Conservation (phyloP, 2,329 filamentous ascomycete species). For the Dactylella cylindrospora region DNA sequence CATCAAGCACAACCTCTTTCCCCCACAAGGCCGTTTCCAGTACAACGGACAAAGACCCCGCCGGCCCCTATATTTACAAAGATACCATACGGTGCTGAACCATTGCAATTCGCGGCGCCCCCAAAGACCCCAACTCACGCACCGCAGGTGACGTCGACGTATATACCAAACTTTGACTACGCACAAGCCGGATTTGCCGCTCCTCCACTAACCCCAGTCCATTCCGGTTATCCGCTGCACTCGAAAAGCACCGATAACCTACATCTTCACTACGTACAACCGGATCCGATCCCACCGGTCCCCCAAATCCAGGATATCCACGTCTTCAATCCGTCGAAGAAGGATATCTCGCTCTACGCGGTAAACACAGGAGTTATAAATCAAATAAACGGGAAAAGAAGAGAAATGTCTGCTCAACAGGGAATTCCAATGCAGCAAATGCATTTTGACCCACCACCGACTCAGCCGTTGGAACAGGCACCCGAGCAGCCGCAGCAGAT, state of each 20-base stretch:
- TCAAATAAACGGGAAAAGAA: slow-evolving; percentile 32
- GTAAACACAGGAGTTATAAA: slow-evolving; percentile 40
- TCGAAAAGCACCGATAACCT: slow-evolving; percentile 42
- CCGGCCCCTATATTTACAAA: slow-evolving; percentile 38
- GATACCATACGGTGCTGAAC: slow-evolving; percentile 33
- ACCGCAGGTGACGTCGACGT: slow-evolving; percentile 36
- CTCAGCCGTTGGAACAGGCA: slow-evolving; percentile 38
- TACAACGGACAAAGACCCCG: slow-evolving; percentile 39
- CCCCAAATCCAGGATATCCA: slow-evolving; percentile 43
- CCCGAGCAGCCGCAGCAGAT: slow-evolving; percentile 32
- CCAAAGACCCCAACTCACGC: slow-evolving; percentile 40
- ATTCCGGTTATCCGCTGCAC: slow-evolving; percentile 21
- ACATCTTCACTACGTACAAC: slow-evolving; percentile 32
- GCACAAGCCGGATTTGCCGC: slow-evolving; percentile 41
- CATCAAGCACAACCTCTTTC: slow-evolving; percentile 6
- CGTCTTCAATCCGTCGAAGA: slow-evolving; percentile 36
- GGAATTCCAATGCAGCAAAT: slow-evolving; percentile 39
- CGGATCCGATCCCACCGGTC: slow-evolving; percentile 29
- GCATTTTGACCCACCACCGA: slow-evolving; percentile 41
- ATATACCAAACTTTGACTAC: slow-evolving; percentile 39
- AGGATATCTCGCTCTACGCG: slow-evolving; percentile 37
- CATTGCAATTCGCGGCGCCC: slow-evolving; percentile 38
- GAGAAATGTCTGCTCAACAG: slow-evolving; percentile 33
- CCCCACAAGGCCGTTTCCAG: slow-evolving; percentile 20
- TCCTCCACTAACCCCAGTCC: slow-evolving; percentile 28